Conservation (phyloP, 352 stramenopile species). For the Phytopythium cucurbitacearum region DNA sequence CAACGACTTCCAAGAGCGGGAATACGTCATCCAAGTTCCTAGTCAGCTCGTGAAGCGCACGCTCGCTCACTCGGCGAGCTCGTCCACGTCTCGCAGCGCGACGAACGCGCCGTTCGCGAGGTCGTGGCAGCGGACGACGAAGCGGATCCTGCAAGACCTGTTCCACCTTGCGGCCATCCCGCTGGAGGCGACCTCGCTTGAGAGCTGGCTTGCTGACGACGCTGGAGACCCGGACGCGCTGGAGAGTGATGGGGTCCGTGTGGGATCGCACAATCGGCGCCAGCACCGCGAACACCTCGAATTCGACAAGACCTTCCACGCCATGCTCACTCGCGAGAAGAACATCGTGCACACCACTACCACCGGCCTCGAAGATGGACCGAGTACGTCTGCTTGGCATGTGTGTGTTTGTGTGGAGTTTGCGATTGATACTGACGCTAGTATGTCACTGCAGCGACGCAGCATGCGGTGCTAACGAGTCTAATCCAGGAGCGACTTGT, state of each 20-base stretch:
- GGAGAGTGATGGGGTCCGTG: conserved; percentile 27
- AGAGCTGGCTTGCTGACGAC: conserved; percentile 48
- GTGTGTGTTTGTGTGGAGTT: conserved; percentile 1
- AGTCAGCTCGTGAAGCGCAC: conserved; percentile 48
- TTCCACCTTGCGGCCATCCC: conserved; percentile 56
- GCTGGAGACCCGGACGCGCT: conserved; percentile 27
- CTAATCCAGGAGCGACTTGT: conserved; percentile 58
- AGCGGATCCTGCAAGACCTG: conserved; percentile 52
- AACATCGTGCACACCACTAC: conserved; percentile 71
- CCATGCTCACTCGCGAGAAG: conserved; percentile 65
- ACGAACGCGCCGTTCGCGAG: conserved; percentile 45
- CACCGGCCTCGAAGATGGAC: conserved; percentile 69
- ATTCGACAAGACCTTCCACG: conserved; percentile 58
- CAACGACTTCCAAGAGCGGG: conserved; percentile 14
- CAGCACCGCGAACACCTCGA: conserved; percentile 34
- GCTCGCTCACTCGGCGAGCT: conserved; percentile 21
- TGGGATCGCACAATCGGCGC: conserved; percentile 34
- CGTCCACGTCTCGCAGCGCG: conserved; percentile 12
- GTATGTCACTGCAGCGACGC: conserved; percentile 23
- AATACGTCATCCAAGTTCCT: conserved; percentile 53
- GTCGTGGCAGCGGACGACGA: conserved; percentile 66
- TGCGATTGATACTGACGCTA: neutral
- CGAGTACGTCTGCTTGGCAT: conserved; percentile 26
- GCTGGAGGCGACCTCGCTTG: conserved; percentile 27
- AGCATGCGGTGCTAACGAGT: conserved; percentile 60